Conservation (phyloP, 2,329 filamentous ascomycete species). For the Epichloe coenophiala region DNA sequence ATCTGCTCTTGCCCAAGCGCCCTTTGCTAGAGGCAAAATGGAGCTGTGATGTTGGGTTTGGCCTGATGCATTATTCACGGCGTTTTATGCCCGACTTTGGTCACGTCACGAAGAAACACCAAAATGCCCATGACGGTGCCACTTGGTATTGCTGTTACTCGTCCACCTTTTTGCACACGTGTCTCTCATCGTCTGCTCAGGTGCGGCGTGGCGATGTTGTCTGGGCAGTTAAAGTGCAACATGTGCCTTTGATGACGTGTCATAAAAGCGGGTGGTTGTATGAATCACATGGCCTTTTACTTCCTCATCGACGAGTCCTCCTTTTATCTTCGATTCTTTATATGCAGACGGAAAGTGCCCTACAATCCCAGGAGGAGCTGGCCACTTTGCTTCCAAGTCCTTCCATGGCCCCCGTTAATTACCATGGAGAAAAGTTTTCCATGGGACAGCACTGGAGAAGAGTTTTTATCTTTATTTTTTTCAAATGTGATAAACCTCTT, state of each 20-base stretch:
- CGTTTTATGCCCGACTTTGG: constrained; percentile 16
- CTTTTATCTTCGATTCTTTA: background rate
- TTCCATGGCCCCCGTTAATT: background rate
- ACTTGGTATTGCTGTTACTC: background rate
- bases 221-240: background rate
- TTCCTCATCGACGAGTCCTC: background rate
- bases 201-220: no score
- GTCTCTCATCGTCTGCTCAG: background rate
- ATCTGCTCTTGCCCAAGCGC: constrained; percentile 1
- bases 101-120: constrained; percentile 7
- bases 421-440: background rate
- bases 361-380: background rate
- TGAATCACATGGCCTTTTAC: background rate
- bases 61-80: constrained; percentile 25
- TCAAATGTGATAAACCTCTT: background rate
- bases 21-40: constrained; percentile 10
- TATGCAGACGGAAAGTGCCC: background rate
- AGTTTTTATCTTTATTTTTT: background rate
- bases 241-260: background rate
- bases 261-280: background rate
- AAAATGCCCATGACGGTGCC: constrained; percentile 7
- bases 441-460: background rate
- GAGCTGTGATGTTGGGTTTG: constrained; percentile 18
- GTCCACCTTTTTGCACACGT: background rate
- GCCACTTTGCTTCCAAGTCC: background rate